Percentiles rank a stretch among this genome's conserved stretches.
phyloP scores from a whole-genome alignment of 1,284 basidiomycete genomes.

The Rhodofomes roseus region DNA sequence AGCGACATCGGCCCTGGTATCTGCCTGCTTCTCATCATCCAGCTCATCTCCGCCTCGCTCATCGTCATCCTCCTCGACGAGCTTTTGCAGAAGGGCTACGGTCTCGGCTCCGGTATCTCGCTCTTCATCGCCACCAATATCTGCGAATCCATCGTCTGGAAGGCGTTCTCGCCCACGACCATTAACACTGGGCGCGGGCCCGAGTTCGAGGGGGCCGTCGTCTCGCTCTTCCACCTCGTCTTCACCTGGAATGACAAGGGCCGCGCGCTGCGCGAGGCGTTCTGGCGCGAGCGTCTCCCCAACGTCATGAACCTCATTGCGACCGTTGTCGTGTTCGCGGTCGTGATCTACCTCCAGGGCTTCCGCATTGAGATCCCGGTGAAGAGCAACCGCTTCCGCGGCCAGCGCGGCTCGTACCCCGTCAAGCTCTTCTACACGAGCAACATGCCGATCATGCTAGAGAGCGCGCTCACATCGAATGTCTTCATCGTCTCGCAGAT shows the following conservation, averaged over 20 bases:
- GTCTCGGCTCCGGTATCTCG: slow-evolving; percentile 97
- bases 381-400: slow-evolving; percentile 95
- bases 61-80: slow-evolving; percentile 99
- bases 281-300: slow-evolving; percentile 95
- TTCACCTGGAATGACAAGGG: slow-evolving; percentile 99
- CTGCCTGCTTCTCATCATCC: slow-evolving; percentile 92
- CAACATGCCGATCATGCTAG: slow-evolving; percentile 99
- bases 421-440: slow-evolving; percentile 99
- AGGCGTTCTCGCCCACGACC: slow-evolving; percentile 97
- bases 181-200: slow-evolving; percentile 98
- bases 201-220: slow-evolving; percentile 96
- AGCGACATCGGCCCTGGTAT: slow-evolving; percentile 94
- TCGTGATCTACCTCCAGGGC: slow-evolving; percentile 97
- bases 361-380: slow-evolving; percentile 99
- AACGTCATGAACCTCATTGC: slow-evolving; percentile 98
- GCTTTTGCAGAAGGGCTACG: slow-evolving; percentile 98
- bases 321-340: slow-evolving; percentile 88
- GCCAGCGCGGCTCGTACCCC: slow-evolving; percentile 93
- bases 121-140: slow-evolving; percentile 99
- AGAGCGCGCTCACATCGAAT: slow-evolving; percentile 91
- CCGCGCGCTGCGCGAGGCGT: slow-evolving; percentile 94
- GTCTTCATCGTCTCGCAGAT: slow-evolving; percentile 97
- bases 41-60: slow-evolving; percentile 90
- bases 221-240: slow-evolving; percentile 95
- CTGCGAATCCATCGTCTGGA: slow-evolving; percentile 99